Percentiles rank a stretch among this genome's conserved stretches.
phyloP scores from a whole-genome alignment of 2,329 filamentous ascomycete genomes.

The Coniochaeta ligniaria region DNA sequence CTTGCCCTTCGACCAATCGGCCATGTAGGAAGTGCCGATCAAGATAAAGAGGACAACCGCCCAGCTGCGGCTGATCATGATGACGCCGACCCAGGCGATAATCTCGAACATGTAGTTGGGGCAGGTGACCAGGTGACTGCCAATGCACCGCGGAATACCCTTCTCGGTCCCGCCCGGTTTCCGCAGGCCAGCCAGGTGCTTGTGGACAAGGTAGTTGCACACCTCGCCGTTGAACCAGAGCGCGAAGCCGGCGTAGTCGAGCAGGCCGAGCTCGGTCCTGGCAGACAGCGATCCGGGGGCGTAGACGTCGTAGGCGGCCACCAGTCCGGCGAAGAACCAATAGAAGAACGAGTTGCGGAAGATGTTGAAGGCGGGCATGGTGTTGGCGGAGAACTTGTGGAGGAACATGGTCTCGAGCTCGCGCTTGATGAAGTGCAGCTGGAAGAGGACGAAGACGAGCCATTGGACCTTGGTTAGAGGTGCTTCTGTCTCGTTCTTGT shows the following conservation, averaged over 20 bases:
- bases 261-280: slow-evolving; percentile 31
- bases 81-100: slow-evolving; percentile 77
- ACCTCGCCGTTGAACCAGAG: slow-evolving; percentile 74
- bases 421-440: slow-evolving; percentile 86
- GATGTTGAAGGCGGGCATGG: slow-evolving; percentile 87
- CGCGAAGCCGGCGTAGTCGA: slow-evolving; percentile 62
- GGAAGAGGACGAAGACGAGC: slow-evolving; percentile 66
- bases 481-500: slow-evolving; percentile 34
- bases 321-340: slow-evolving; percentile 75
- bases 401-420: slow-evolving; percentile 92
- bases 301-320: slow-evolving; percentile 83
- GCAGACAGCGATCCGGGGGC: slow-evolving; percentile 64
- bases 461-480: slow-evolving; percentile 61
- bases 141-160: slow-evolving; percentile 79
- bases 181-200: slow-evolving; percentile 70
- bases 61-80: slow-evolving; percentile 72
- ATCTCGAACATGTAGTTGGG: slow-evolving; percentile 97
- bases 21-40: slow-evolving; percentile 74
- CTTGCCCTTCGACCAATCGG: slow-evolving; percentile 82
- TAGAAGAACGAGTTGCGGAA: slow-evolving; percentile 95
- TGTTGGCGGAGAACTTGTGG: slow-evolving; percentile 89
- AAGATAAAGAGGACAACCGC: slow-evolving; percentile 69
- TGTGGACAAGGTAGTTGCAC: slow-evolving; percentile 73
- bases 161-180: slow-evolving; percentile 75
- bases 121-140: slow-evolving; percentile 83